Evolutionary conservation across 164 flowering plant genomes (phyloP).

Genomic region (Paratinospora sagittata): DNA sequence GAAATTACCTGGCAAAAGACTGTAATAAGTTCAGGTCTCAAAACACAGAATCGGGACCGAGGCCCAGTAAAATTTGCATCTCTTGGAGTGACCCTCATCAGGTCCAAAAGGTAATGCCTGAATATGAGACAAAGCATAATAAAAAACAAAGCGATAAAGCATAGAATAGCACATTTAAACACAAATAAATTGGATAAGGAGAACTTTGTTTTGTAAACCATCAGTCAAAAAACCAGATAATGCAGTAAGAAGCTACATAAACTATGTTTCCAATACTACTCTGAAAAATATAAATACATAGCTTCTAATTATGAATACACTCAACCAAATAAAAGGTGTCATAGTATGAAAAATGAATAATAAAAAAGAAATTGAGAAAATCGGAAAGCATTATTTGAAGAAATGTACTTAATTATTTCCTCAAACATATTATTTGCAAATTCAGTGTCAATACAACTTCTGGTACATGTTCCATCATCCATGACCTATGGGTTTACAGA

Average conservation of each 20-base stretch:
- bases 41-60: conserved; percentile 78
- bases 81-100: conserved; percentile 98
- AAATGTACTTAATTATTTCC: background rate
- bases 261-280: background rate
- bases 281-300: too few relatives aligned
- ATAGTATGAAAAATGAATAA: background rate
- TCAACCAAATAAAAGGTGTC: background rate
- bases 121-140: background rate
- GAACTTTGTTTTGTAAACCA: background rate
- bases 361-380: background rate
- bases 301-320: too few relatives aligned
- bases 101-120: conserved; percentile 95
- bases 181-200: background rate
- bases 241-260: background rate
- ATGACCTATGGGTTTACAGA: too few relatives aligned
- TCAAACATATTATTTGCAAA: background rate
- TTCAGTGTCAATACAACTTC: background rate
- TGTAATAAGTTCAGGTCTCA: conserved; percentile 82
- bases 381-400: background rate
- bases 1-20: conserved; percentile 73
- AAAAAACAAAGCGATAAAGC: background rate
- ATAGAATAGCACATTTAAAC: background rate
- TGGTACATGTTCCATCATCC: background rate
- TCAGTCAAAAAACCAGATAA: background rate
- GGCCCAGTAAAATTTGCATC: conserved; percentile 91